Percentiles rank a stretch among this genome's conserved stretches.
These are phyloP conservation scores for grape (Vitis vinifera) DNA, from an alignment of 164 flowering plant genomes.

Conservation along the genomic window ASM3070453v1 NC_081812.1:22195001-22195500, in stretches of 20 bases:
- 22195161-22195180: background rate
- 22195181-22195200: background rate
- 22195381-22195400: conserved; percentile 5
- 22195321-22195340: conserved; percentile 20
- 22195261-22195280: conserved; percentile 17
- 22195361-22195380: conserved; percentile 18
- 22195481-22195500: background rate
- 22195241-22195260: conserved; percentile 19
- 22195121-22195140: conserved; percentile 14
- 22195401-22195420: no score
- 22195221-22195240: conserved; percentile 23
- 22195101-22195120: conserved; percentile 31
- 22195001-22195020: conserved; percentile 51
- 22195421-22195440: no score
- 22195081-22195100: conserved; percentile 26
- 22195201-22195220: conserved; percentile 13
- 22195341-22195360: conserved; percentile 16
- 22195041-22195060: conserved; percentile 49
- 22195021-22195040: conserved; percentile 52
- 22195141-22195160: background rate
- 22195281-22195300: conserved; percentile 23
- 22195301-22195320: conserved; percentile 17
- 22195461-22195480: background rate
- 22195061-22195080: conserved; percentile 30
- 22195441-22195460: no score